Evolutionary conservation across 108 stramenopile species (phyloP).

Genomic region (Licmophora abbreviata): DNA sequence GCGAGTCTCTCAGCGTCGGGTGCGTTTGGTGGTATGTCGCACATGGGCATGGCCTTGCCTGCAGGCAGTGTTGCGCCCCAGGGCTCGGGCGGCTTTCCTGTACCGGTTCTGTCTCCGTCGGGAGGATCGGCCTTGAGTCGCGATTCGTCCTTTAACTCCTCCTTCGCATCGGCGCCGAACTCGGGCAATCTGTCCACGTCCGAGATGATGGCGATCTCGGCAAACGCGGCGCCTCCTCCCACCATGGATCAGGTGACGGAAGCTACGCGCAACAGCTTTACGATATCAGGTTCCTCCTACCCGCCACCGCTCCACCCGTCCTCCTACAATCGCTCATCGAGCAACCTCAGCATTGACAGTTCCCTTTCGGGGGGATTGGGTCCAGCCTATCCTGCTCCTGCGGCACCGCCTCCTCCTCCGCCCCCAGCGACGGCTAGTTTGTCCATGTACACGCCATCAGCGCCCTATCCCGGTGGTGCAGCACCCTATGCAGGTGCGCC

Average conservation of each 20-base stretch:
- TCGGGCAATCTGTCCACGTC: slow-evolving; percentile 17
- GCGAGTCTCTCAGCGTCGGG: not conserved
- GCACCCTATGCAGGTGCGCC: no score
- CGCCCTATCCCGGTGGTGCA: no score
- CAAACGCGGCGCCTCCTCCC: slow-evolving; percentile 40
- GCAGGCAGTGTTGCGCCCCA: slow-evolving; percentile 27
- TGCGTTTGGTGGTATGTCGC: not conserved
- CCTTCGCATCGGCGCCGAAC: not conserved
- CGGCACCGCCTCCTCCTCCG: no score
- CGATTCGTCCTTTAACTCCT: not conserved
- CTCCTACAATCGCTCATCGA: no score
- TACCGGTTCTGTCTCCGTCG: slow-evolving; percentile 6
- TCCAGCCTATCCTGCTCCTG: no score
- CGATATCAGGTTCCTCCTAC: no score
- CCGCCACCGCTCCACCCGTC: no score
- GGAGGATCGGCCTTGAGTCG: not conserved
- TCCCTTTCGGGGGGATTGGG: no score
- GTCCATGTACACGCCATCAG: no score
- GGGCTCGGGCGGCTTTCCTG: slow-evolving; percentile 38
- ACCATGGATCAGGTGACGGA: slow-evolving; percentile 37
- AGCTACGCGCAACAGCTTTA: slow-evolving; percentile 1
- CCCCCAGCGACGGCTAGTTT: no score
- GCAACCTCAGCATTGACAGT: no score
- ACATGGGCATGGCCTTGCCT: slow-evolving; percentile 15
- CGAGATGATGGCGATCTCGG: slow-evolving; percentile 28